phyloP scores from a whole-genome alignment of 495 filamentous ascomycete genomes.

The Xylaria intraflava region DNA sequence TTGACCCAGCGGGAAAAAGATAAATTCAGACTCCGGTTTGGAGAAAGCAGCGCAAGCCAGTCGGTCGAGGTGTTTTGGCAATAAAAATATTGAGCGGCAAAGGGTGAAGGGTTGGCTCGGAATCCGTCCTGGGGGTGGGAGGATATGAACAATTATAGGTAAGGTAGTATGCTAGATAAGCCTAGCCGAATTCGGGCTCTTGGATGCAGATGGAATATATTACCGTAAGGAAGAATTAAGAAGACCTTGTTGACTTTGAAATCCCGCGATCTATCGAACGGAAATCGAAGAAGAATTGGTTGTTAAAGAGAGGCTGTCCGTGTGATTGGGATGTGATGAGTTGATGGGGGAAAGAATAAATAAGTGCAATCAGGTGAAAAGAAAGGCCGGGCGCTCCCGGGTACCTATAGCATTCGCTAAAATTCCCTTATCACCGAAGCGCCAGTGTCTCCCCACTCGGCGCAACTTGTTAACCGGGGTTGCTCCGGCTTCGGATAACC shows the following conservation, averaged over 20 bases:
- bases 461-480: not conserved
- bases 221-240: too few species aligned
- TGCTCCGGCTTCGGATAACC: slow-evolving; percentile 8
- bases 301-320: not conserved
- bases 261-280: too few species aligned
- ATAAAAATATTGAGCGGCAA: not conserved
- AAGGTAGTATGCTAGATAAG: not conserved
- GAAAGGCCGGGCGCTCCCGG: slow-evolving; percentile 4
- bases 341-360: not conserved
- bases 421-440: slow-evolving; percentile 7
- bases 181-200: not conserved
- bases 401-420: slow-evolving; percentile 3
- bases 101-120: too few species aligned
- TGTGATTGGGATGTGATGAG: not conserved
- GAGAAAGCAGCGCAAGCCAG: not conserved
- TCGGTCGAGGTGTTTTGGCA: not conserved
- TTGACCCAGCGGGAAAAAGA: not conserved
- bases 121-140: too few species aligned
- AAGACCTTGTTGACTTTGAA: too few species aligned
- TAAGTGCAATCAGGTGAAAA: not conserved
- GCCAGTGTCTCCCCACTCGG: not conserved
- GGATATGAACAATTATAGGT: too few species aligned
- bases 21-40: not conserved
- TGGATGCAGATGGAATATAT: too few species aligned
- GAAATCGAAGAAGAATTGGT: not conserved